phyloP scores from a whole-genome alignment of 371 early-diverging fungal species.

The Catenaria anguillulae region DNA sequence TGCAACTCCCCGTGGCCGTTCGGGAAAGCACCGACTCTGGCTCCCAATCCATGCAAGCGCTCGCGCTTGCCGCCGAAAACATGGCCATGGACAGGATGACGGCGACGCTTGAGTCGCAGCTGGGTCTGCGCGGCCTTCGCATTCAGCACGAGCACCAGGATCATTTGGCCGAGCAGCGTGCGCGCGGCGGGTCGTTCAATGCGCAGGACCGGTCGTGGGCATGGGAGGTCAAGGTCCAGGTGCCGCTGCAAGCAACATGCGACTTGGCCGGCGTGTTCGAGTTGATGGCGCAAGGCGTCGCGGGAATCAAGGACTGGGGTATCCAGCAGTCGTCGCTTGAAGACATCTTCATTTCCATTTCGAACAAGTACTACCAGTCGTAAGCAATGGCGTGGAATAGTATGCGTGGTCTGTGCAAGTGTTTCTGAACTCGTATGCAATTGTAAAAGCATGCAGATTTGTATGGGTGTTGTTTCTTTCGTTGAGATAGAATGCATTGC shows the following conservation, averaged over 20 bases:
- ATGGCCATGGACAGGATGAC: neutral
- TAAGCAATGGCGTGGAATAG: too few species aligned
- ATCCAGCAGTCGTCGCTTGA: neutral
- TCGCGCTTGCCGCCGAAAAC: neutral
- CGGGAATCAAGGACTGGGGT: neutral
- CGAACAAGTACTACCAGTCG: neutral
- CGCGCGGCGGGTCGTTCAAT: neutral
- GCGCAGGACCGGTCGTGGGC: neutral
- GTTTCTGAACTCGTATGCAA: too few species aligned
- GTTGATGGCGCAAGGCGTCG: neutral
- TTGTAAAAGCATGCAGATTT: too few species aligned
- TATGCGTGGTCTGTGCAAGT: too few species aligned
- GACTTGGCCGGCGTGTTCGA: neutral
- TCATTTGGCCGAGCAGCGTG: neutral
- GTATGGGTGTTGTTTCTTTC: too few species aligned
- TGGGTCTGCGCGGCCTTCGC: neutral
- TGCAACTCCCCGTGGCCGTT: neutral
- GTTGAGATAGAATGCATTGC: too few species aligned
- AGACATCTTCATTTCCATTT: constrained; percentile 1
- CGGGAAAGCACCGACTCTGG: too few species aligned
- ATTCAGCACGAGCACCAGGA: neutral
- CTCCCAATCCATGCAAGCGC: neutral
- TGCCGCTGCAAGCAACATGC: neutral
- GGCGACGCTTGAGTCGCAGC: neutral
- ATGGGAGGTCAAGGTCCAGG: neutral